Evolutionary conservation across 106 monocot genomes (phyloP).

Genomic region (Dendrobium officinale): DNA sequence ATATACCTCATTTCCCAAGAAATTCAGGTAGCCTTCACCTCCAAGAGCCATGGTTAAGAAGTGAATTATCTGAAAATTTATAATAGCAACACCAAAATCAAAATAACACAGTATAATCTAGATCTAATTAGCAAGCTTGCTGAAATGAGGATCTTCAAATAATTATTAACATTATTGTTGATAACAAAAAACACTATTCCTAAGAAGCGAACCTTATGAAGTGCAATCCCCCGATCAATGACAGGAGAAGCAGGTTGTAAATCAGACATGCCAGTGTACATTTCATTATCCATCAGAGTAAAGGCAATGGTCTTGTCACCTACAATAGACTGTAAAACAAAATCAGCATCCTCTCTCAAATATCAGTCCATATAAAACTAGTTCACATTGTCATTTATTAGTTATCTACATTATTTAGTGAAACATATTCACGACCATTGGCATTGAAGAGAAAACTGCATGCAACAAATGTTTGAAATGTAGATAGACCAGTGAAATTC

Average conservation of each 20-base stretch:
- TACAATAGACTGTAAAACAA: constrained; percentile 66
- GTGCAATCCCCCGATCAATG: constrained; percentile 83
- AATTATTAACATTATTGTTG: not conserved
- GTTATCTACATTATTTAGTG: not conserved
- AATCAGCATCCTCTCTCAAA: not conserved
- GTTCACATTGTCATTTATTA: not conserved
- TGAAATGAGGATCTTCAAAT: not conserved
- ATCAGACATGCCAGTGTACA: constrained; percentile 91
- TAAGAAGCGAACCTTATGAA: constrained; percentile 65
- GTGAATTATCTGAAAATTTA: constrained; percentile 77
- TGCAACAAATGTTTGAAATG: no score
- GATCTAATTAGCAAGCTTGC: not conserved
- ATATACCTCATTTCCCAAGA: constrained; percentile 95
- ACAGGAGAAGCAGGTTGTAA: constrained; percentile 61
- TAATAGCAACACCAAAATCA: constrained; percentile 6
- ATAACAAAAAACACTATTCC: not conserved
- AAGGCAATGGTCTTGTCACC: constrained; percentile 90
- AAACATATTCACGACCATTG: not conserved
- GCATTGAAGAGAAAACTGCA: not conserved
- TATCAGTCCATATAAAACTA: not conserved
- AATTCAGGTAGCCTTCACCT: constrained; percentile 94
- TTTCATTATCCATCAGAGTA: constrained; percentile 82
- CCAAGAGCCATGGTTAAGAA: constrained; percentile 92
- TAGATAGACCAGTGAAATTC: no score
- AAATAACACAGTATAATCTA: not conserved